Evolutionary conservation across 192 early-diverging fungal genomes (phyloP).

Genomic region (Gigaspora rosea): DNA sequence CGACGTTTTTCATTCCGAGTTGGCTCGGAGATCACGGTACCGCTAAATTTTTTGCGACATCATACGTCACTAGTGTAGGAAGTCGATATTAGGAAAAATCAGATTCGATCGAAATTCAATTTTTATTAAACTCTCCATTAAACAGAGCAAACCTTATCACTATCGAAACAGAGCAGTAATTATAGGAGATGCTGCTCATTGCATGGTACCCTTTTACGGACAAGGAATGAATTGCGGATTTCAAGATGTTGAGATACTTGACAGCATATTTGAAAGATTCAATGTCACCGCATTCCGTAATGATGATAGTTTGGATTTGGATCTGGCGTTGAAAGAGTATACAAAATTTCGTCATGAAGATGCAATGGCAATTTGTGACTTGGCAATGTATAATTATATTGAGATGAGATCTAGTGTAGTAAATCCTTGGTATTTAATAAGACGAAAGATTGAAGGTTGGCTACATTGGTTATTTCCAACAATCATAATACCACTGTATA

Average conservation of each 20-base stretch:
- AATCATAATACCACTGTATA: constrained; percentile 85
- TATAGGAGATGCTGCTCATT: constrained; percentile 94
- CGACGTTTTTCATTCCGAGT: too few relatives aligned
- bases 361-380: constrained; percentile 84
- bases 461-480: constrained; percentile 75
- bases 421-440: constrained; percentile 66
- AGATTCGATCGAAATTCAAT: background rate
- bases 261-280: constrained; percentile 59
- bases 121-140: background rate
- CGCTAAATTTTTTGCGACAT: too few relatives aligned
- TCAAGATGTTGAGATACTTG: constrained; percentile 80
- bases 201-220: constrained; percentile 99
- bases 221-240: constrained; percentile 99
- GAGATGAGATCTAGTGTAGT: constrained; percentile 92
- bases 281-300: constrained; percentile 53
- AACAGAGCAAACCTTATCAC: constrained; percentile 73
- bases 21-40: too few relatives aligned
- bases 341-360: constrained; percentile 69
- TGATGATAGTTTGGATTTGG: constrained; percentile 8
- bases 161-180: constrained; percentile 76
- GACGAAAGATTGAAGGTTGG: constrained; percentile 79
- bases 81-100: background rate
- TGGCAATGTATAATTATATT: constrained; percentile 92
- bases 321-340: constrained; percentile 73
- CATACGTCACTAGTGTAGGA: too few relatives aligned